Evolutionary conservation across 2,329 filamentous ascomycete genomes (phyloP).

Genomic region (Fusarium gaditjirri): DNA sequence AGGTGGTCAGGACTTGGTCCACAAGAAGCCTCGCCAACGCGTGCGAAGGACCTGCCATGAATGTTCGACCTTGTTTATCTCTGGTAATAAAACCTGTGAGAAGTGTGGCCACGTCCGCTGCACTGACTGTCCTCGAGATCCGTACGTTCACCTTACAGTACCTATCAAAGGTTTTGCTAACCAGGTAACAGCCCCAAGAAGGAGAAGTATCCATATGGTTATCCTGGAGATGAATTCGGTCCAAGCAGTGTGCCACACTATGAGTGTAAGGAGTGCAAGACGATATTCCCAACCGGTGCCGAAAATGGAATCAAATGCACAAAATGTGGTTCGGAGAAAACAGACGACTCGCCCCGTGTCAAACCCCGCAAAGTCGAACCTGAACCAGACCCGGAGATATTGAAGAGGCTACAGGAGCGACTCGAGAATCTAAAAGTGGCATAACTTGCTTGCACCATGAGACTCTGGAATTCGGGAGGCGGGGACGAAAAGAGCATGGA

Average conservation of each 20-base stretch:
- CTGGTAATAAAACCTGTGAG: constrained; percentile 70
- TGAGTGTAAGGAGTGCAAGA: constrained; percentile 71
- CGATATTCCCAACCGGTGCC: constrained; percentile 63
- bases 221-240: constrained; percentile 72
- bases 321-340: constrained; percentile 70
- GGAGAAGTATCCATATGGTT: constrained; percentile 75
- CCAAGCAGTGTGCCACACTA: constrained; percentile 63
- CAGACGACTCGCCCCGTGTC: constrained; percentile 67
- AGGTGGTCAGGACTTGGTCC: constrained; percentile 76
- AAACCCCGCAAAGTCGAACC: constrained; percentile 70
- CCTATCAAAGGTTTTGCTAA: constrained; percentile 19
- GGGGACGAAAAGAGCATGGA: constrained; percentile 37
- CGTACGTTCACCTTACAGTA: constrained; percentile 64
- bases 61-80: constrained; percentile 72
- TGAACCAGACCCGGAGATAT: constrained; percentile 68
- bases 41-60: constrained; percentile 81
- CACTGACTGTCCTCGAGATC: constrained; percentile 82
- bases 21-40: constrained; percentile 77
- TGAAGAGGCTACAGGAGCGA: constrained; percentile 67
- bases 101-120: constrained; percentile 79
- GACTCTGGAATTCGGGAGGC: neutral
- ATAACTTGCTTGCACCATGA: constrained; percentile 25
- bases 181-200: constrained; percentile 65
- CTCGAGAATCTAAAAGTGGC: constrained; percentile 57
- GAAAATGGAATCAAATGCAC: constrained; percentile 65